These are phyloP conservation scores for Ceratocystis huliohia DNA, from an alignment of 2,329 filamentous ascomycete genomes.

Conservation along the genomic window DNA sequence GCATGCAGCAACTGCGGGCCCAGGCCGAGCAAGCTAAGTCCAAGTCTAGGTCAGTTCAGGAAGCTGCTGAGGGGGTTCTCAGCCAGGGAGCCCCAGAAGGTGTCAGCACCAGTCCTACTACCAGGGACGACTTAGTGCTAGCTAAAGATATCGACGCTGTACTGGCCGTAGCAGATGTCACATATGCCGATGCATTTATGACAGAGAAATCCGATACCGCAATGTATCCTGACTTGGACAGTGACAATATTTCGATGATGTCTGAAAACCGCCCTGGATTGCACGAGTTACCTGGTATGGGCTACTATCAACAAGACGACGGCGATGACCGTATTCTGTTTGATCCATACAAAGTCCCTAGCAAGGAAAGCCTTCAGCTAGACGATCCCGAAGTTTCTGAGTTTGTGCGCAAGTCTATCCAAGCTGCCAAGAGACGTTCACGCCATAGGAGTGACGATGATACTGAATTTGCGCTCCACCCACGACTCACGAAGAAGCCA, in stretches of 20 bases:
- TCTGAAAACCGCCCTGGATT: conserved; percentile 29
- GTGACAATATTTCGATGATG: conserved; percentile 29
- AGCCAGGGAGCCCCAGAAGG: not conserved
- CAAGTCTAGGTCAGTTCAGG: conserved; percentile 26
- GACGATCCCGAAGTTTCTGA: conserved; percentile 40
- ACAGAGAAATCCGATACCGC: not conserved
- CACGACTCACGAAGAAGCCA: not conserved
- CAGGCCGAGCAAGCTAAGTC: conserved; percentile 47
- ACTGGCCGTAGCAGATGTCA: not conserved
- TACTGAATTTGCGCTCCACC: conserved; percentile 40
- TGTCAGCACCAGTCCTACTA: not conserved
- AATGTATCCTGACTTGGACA: conserved; percentile 41
- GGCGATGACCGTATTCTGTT: conserved; percentile 46
- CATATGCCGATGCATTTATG: not conserved
- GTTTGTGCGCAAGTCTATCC: conserved; percentile 42
- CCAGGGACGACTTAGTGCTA: not conserved
- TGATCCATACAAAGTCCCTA: conserved; percentile 44
- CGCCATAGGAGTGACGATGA: conserved; percentile 38
- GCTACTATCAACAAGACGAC: conserved; percentile 49
- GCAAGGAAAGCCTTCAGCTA: conserved; percentile 32
- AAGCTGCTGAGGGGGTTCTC: conserved; percentile 28
- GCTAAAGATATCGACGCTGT: not conserved
- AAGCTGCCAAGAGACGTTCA: conserved; percentile 41
- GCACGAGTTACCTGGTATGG: conserved; percentile 37
- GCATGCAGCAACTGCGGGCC: conserved; percentile 44